These are phyloP conservation scores for Naganishia liquefaciens DNA, from an alignment of 1,284 basidiomycete species.

Conservation along the genomic window DNA sequence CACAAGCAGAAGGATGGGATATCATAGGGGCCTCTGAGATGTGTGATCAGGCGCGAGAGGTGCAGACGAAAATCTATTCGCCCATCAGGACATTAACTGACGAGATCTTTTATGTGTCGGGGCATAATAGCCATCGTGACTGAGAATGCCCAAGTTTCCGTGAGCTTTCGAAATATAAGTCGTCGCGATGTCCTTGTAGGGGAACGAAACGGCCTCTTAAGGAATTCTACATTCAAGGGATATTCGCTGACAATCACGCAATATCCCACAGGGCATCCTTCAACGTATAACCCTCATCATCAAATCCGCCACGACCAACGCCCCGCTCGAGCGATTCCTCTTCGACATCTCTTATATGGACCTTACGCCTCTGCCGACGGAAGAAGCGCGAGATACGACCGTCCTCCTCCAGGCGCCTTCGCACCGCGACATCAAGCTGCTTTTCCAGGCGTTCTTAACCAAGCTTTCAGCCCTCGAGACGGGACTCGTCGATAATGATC, in stretches of 20 bases:
- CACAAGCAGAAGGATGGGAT: too few species aligned
- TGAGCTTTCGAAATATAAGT: too few species aligned
- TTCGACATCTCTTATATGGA: constrained; percentile 63
- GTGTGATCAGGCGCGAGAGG: too few species aligned
- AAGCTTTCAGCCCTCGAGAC: constrained; percentile 79
- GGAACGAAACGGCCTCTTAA: background rate
- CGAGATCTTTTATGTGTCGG: too few species aligned
- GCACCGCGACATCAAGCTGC: constrained; percentile 63
- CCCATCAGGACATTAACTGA: too few species aligned
- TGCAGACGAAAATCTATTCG: too few species aligned
- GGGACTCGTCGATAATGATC: constrained; percentile 67
- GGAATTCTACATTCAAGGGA: background rate
- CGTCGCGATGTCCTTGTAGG: too few species aligned
- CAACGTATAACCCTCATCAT: constrained; percentile 63
- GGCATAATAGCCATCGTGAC: too few species aligned
- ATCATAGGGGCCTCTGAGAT: too few species aligned
- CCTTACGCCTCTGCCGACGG: constrained; percentile 70
- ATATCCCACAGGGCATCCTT: constrained; percentile 57
- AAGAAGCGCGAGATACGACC: constrained; percentile 55
- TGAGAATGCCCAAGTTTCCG: too few species aligned
- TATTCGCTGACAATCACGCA: background rate
- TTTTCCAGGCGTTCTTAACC: constrained; percentile 80
- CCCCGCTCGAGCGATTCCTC: constrained; percentile 65
- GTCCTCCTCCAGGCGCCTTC: constrained; percentile 34
- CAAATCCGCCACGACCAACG: constrained; percentile 63